phyloP scores from a whole-genome alignment of 768 basidiomycete species.

The Cystofilobasidium capitatum region DNA sequence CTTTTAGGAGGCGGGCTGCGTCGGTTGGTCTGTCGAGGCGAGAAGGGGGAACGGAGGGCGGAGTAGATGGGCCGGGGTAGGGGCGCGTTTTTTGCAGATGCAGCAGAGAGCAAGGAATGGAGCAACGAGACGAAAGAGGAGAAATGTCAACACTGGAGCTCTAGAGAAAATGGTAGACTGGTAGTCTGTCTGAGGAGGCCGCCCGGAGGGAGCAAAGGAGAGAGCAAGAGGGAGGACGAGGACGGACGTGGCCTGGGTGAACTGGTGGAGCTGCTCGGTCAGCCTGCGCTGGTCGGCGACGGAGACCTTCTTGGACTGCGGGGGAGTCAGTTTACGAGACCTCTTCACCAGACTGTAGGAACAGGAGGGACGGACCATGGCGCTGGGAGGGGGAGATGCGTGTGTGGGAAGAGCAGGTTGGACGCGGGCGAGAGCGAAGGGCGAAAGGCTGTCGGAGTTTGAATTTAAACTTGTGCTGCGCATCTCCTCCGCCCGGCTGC shows the following conservation, averaged over 20 bases:
- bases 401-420: too few species aligned
- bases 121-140: background rate
- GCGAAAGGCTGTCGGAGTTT: too few species aligned
- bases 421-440: too few species aligned
- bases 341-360: too few species aligned
- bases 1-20: constrained; percentile 35
- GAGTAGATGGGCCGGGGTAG: background rate
- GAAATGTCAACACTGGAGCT: too few species aligned
- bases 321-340: background rate
- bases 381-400: too few species aligned
- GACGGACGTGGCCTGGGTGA: constrained; percentile 17
- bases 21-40: constrained; percentile 29
- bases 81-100: background rate
- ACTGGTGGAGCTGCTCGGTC: constrained; percentile 20
- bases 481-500: too few species aligned
- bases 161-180: too few species aligned
- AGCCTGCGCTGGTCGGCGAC: constrained; percentile 9
- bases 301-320: constrained; percentile 16
- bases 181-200: background rate
- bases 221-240: background rate
- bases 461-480: too few species aligned
- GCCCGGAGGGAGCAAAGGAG: background rate
- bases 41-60: background rate
- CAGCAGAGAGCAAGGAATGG: background rate
- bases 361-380: too few species aligned